These are phyloP conservation scores for Aspergillus thermomutatus DNA, from an alignment of 2,329 filamentous ascomycete genomes.

Conservation along the genomic window DNA sequence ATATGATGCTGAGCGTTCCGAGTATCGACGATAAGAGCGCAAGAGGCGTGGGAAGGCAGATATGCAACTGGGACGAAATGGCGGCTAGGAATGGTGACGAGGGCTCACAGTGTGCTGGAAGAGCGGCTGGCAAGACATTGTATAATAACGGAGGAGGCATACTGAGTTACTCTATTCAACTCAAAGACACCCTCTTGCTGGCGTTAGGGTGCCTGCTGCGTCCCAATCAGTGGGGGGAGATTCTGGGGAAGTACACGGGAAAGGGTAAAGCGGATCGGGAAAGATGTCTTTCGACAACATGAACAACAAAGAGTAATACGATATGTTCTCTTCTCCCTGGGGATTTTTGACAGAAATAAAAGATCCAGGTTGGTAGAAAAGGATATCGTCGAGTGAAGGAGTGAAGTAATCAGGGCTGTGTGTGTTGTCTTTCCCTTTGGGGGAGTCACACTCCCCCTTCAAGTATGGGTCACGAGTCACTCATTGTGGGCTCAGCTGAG, in stretches of 20 bases:
- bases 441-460: constrained; percentile 13
- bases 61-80: constrained; percentile 58
- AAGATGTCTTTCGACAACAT: not conserved
- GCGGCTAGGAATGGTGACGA: constrained; percentile 54
- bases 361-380: not conserved
- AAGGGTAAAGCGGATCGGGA: not conserved
- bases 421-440: not conserved
- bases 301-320: not conserved
- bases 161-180: not conserved
- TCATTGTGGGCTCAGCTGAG: not conserved
- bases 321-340: too few relatives aligned
- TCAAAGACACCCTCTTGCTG: not conserved
- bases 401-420: not conserved
- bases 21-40: constrained; percentile 60
- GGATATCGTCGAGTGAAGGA: not conserved
- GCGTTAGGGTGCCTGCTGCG: not conserved
- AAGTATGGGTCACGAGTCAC: constrained; percentile 8
- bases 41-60: constrained; percentile 62
- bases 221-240: not conserved
- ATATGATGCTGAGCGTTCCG: constrained; percentile 60
- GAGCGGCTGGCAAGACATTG: constrained; percentile 24
- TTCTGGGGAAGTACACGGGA: not conserved
- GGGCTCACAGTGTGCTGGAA: constrained; percentile 61
- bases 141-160: constrained; percentile 33
- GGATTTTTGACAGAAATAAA: not conserved